These are phyloP conservation scores for Krasilnikovozyma curviuscula DNA, from an alignment of 768 basidiomycete species.

Conservation along the genomic window DNA sequence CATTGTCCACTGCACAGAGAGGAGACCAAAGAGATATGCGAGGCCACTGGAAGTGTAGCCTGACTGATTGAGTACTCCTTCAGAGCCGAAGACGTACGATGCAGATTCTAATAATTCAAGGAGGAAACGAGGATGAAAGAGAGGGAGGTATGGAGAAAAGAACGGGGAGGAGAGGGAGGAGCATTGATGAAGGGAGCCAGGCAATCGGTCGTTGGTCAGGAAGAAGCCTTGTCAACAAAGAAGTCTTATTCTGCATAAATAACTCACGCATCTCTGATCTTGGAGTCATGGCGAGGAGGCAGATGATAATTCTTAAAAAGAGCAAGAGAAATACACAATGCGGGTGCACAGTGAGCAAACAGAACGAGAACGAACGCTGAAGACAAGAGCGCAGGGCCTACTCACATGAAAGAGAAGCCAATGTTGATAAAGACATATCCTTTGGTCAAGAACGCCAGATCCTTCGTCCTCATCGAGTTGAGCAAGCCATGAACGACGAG, in stretches of 20 bases:
- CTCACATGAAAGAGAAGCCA: constrained; percentile 29
- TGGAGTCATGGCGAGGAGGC: constrained; percentile 45
- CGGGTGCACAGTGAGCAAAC: background rate
- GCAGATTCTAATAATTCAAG: too few relatives aligned
- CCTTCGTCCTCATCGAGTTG: constrained; percentile 37
- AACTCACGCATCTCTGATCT: constrained; percentile 62
- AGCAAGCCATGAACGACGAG: constrained; percentile 54
- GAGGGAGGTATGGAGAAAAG: too few relatives aligned
- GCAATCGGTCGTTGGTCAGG: too few relatives aligned
- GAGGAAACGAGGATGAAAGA: too few relatives aligned
- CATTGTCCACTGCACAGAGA: constrained; percentile 62
- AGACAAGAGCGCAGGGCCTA: background rate
- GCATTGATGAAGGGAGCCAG: too few relatives aligned
- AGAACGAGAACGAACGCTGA: background rate
- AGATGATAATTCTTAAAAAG: constrained; percentile 65
- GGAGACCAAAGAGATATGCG: constrained; percentile 63
- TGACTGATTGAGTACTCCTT: constrained; percentile 27
- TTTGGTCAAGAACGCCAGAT: constrained; percentile 52
- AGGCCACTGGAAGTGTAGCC: constrained; percentile 60
- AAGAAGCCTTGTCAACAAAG: too few relatives aligned
- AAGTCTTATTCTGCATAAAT: too few relatives aligned
- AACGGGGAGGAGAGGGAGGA: too few relatives aligned
- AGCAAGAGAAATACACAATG: background rate
- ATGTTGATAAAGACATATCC: constrained; percentile 60
- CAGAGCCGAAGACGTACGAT: constrained; percentile 37